These are phyloP conservation scores for Sclerotinia nivalis DNA, from an alignment of 2,329 filamentous ascomycete species.

Conservation along the genomic window DNA sequence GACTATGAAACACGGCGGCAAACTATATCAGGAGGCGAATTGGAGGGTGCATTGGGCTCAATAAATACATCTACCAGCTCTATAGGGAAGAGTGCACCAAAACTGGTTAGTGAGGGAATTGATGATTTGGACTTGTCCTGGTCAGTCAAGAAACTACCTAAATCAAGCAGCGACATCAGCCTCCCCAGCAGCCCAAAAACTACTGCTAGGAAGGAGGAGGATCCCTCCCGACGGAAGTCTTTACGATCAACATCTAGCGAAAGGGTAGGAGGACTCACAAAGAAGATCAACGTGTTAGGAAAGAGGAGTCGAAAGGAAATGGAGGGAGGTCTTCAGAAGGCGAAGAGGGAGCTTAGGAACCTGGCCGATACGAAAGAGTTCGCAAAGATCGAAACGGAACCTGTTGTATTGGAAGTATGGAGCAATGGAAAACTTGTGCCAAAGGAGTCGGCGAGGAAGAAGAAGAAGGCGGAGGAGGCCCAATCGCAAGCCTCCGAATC, in stretches of 20 bases:
- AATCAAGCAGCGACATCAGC: conserved; percentile 38
- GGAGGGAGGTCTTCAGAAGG: conserved; percentile 46
- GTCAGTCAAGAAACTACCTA: conserved; percentile 46
- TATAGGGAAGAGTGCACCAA: conserved; percentile 36
- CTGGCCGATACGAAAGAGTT: conserved; percentile 65
- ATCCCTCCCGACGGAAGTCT: conserved; percentile 44
- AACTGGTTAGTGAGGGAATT: conserved; percentile 44
- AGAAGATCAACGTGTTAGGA: conserved; percentile 55
- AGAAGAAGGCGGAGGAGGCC: conserved; percentile 41
- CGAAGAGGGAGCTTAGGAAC: conserved; percentile 59
- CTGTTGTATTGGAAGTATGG: conserved; percentile 61
- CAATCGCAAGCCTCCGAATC: conserved; percentile 23
- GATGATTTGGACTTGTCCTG: conserved; percentile 51
- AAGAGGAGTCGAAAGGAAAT: conserved; percentile 61
- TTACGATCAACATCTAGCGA: conserved; percentile 46
- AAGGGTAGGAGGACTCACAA: conserved; percentile 47
- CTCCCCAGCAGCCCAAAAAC: conserved; percentile 38
- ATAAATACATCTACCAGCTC: conserved; percentile 34
- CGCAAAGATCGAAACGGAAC: conserved; percentile 57
- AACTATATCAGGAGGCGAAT: conserved; percentile 47
- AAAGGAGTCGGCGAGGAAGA: conserved; percentile 41
- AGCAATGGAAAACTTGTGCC: conserved; percentile 64
- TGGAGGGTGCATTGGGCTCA: conserved; percentile 38
- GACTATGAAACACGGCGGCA: conserved; percentile 44
- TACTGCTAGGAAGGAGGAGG: conserved; percentile 28